Base-by-base conservation (phyloP, 345 rosid genomes). In the Cardiospermum halicacabum region DNA sequence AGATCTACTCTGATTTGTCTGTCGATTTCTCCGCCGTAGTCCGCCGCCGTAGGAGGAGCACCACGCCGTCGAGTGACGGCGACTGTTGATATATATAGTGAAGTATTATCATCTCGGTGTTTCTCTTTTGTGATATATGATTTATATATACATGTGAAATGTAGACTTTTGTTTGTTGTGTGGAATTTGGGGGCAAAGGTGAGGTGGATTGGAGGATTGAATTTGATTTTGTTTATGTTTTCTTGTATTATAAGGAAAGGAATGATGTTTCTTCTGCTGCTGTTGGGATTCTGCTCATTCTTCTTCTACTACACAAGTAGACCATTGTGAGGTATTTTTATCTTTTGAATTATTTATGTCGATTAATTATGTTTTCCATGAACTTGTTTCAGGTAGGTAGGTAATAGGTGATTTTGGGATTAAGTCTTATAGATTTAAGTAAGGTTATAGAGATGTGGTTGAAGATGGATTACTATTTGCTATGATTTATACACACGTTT, bases 1-100 rank as follows among this genome's bases (percentile, higher is more conserved):
- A 72, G 3, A 67, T 75, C 32, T 75, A 79, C 72, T 67, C 80
- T 51, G 75, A 79, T 50, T 60, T 75, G 30, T 75, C 77, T 3
- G 22, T 60, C 69, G 19, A 66, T 51, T 64, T 75, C 75, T 24
- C 77, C 39, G 64, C 10, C 56, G 22, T 66, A 18, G 69, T 78
- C 58, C 77, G 77, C 39, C 49, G 56, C 39, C 64, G 60, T 37
- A 50, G 58, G 2, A 15, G 12, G 26, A 37, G 47, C 31, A 62
- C 39, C 10, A 7, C 6, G 6, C 39, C 39, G 6, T 11, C 50
- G 50, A 50, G 34, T 18, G 28, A 50, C 58, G 50, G 24, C 39
- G 40, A 15, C 16, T 0, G 30, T 25, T 48, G 39, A 34, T 11
- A 34, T 34, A n/a, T n/a, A n/a, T 34, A 34, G 6, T 43, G 32